These are phyloP conservation scores for Coemansia sp. DNA, from an alignment of 192 early-diverging fungal species.

Conservation along the genomic window DNA sequence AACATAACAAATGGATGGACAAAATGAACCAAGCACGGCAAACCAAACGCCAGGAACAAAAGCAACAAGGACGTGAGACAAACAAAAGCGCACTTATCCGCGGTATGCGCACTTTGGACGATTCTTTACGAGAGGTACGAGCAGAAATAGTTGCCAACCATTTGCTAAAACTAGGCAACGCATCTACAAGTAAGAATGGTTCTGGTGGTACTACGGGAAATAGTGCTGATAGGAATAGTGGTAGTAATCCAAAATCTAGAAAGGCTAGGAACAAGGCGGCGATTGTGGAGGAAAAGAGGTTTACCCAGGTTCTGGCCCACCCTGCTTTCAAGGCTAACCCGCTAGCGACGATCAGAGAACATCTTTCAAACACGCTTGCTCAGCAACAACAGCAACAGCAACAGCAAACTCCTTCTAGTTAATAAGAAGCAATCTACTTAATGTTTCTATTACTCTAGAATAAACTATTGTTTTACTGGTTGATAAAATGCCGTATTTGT, in stretches of 20 bases:
- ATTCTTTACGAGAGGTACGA: slow-evolving; percentile 31
- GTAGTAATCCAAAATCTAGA: slow-evolving; percentile 19
- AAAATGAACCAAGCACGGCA: slow-evolving; percentile 59
- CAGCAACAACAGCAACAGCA: slow-evolving; percentile 1
- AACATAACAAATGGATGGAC: slow-evolving; percentile 66
- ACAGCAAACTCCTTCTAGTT: not conserved
- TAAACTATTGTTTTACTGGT: not conserved
- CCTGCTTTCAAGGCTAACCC: slow-evolving; percentile 71
- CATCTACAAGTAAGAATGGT: not conserved
- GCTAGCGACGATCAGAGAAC: slow-evolving; percentile 68
- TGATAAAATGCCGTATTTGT: slow-evolving; percentile 16
- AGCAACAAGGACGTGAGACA: slow-evolving; percentile 35
- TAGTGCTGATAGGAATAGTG: not conserved
- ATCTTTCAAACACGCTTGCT: slow-evolving; percentile 70
- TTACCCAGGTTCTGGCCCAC: slow-evolving; percentile 71
- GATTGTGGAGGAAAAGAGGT: slow-evolving; percentile 68
- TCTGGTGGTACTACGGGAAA: not conserved
- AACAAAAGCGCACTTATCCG: slow-evolving; percentile 56
- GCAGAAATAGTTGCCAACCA: slow-evolving; percentile 23
- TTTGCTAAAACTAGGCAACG: slow-evolving; percentile 13
- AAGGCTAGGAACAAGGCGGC: slow-evolving; percentile 65
- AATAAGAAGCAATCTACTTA: not conserved
- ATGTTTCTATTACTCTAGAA: not conserved
- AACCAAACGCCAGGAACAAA: slow-evolving; percentile 54
- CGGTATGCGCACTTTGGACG: slow-evolving; percentile 55